phyloP scores from a whole-genome alignment of 495 filamentous ascomycete species.

The Neurospora sp. region DNA sequence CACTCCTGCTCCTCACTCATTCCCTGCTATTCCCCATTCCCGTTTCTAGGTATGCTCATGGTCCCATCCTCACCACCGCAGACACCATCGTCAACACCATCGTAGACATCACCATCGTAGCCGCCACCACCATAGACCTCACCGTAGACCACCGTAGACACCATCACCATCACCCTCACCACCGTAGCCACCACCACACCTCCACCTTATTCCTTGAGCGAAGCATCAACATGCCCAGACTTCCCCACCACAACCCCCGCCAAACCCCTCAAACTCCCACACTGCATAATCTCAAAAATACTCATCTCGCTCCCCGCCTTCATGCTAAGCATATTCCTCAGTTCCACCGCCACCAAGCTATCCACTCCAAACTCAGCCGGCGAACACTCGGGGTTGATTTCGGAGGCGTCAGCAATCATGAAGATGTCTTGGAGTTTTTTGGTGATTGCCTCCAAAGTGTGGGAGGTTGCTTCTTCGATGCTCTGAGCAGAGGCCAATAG shows the following conservation, averaged over 20 bases:
- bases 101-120: no score
- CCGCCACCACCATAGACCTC: neutral
- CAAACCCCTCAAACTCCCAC: conserved; percentile 19
- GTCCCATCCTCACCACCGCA: no score
- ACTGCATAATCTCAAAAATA: conserved; percentile 36
- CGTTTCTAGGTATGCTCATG: no score
- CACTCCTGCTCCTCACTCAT: neutral
- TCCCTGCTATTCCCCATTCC: neutral
- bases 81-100: no score
- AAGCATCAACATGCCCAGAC: conserved; percentile 7
- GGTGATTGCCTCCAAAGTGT: conserved; percentile 7
- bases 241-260: conserved; percentile 11
- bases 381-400: conserved; percentile 18
- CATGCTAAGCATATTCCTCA: conserved; percentile 32
- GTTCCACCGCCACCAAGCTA: conserved; percentile 38
- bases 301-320: conserved; percentile 26
- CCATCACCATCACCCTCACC: neutral
- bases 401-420: conserved; percentile 20
- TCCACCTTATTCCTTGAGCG: no score
- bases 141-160: neutral
- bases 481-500: conserved; percentile 2
- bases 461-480: conserved; percentile 2
- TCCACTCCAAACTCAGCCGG: conserved; percentile 34
- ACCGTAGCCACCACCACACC: no score
- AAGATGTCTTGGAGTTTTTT: conserved; percentile 27